A percentile compares a stretch with the other conserved stretches of the same genome.
Conservation (phyloP, 305 asterid genomes). For the Fraxinus baroniana region DNA sequence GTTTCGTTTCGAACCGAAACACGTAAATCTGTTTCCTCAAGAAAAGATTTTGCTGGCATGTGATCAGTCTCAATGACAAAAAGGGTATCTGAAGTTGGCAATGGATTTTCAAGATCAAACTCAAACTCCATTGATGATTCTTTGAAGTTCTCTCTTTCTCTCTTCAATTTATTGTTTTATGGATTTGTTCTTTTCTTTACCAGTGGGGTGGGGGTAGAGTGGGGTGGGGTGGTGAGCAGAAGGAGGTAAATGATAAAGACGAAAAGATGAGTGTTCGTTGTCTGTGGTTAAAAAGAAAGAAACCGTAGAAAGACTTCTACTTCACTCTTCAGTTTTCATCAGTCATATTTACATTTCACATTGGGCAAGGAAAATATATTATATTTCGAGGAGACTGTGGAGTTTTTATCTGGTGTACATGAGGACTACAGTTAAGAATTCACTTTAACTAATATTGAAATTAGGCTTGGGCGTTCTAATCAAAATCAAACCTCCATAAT, state of each 20-base stretch:
- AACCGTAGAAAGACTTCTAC: slow-evolving; percentile 23
- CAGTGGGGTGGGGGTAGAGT: background rate
- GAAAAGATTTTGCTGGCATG: slow-evolving; percentile 43
- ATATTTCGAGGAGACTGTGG: background rate
- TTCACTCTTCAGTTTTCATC: slow-evolving; percentile 15
- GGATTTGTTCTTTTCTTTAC: background rate
- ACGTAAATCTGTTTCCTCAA: slow-evolving; percentile 1
- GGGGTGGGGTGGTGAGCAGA: background rate
- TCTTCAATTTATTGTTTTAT: background rate
- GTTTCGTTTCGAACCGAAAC: slow-evolving; percentile 35
- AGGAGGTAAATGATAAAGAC: slow-evolving; percentile 28
- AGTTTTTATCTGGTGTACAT: background rate
- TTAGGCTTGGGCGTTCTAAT: too few relatives aligned
- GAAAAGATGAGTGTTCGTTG: slow-evolving; percentile 34
- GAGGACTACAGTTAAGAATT: background rate
- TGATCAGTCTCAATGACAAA: slow-evolving; percentile 52
- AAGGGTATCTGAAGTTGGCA: slow-evolving; percentile 39
- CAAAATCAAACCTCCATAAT: too few relatives aligned
- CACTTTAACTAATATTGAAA: background rate
- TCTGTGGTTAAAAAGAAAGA: slow-evolving; percentile 25
- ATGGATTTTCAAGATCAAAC: slow-evolving; percentile 60
- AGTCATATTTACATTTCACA: background rate
- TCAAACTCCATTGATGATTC: slow-evolving; percentile 49
- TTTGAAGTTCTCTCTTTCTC: slow-evolving; percentile 9
- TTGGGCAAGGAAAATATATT: slow-evolving; percentile 19